Base-by-base conservation (phyloP, 208 protist species). In the Trypanosoma rangeli region DNA sequence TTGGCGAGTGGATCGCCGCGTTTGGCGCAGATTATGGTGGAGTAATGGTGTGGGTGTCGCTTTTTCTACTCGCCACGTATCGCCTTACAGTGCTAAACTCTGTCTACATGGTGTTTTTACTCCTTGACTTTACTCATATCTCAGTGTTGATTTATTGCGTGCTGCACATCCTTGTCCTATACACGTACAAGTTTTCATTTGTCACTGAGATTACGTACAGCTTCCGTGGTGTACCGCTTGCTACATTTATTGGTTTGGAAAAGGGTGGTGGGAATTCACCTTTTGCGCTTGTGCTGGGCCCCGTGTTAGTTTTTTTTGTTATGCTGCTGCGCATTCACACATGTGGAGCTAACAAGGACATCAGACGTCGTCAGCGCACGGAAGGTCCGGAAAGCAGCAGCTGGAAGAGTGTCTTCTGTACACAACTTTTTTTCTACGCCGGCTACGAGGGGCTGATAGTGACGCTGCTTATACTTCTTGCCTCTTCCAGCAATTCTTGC, bases 111-210 rank as follows among this genome's bases (percentile, higher is more conserved):
- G 12, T 74, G 8, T 78, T 78, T 37, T 73, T 78, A 31, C 22
- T 78, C 46, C 55, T 78, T 28, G 57, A 78, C 55, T 54, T 68
- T 29, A 67, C 63, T 12, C 60, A 67, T 26, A 37, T 78, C 39
- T 61, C 59, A 49, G 58, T 69, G 8, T 64, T 78, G 39, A 42
- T 78, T 7, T 78, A 78, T n/a, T 73, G 73, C 35, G 52, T 73
- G 15, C 42, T 78, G 33, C 73, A 78, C 35, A 67, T 78, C 28
- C 20, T 73, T 18, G 49, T 54, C 18, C 12, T 78, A 1, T 78
- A 78, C 60, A 67, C 59, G n/a, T 78, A 73, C 52, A 24, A 73
- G 31, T 78, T 74, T 59, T 77, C 64, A 3, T 66, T 71, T 60
- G 37, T 71, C 8, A 55, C 64, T 24, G 65, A 71, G 42, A 54